phyloP scores from a whole-genome alignment of 345 rosid genomes.

The Arabis hirsuta region DNA sequence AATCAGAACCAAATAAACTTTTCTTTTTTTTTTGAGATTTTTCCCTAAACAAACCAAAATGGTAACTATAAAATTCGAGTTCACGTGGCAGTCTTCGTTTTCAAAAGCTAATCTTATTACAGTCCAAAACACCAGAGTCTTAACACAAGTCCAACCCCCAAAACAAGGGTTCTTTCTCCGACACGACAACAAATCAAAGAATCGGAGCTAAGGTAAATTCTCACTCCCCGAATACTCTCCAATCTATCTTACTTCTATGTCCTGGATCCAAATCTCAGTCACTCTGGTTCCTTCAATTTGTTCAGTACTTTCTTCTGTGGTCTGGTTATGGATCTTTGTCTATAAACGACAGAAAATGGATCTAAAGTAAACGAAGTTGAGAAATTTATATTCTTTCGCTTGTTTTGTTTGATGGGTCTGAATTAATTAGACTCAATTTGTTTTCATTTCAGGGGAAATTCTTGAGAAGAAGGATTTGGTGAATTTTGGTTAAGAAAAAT shows the following conservation, averaged over 20 bases:
- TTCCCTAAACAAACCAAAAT: no score
- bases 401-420: constrained; percentile 2
- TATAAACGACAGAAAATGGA: not conserved
- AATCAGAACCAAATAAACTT: no score
- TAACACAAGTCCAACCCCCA: constrained; percentile 36
- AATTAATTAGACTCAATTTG: not conserved
- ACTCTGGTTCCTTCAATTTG: not conserved
- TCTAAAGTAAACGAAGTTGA: not conserved
- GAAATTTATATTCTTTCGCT: not conserved
- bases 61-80: constrained; percentile 8
- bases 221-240: constrained; percentile 1
- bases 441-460: constrained; percentile 12
- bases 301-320: not conserved
- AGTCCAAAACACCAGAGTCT: constrained; percentile 24
- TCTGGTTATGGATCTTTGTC: constrained; percentile 1
- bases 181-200: constrained; percentile 28
- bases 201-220: constrained; percentile 24
- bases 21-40: no score
- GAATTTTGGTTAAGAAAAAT: constrained; percentile 36
- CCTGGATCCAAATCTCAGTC: constrained; percentile 20
- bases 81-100: constrained; percentile 41
- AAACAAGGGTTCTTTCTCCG: constrained; percentile 40
- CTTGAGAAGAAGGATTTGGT: not conserved
- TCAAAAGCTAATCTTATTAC: not conserved
- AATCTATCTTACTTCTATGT: not conserved